Percentiles rank a stretch among this genome's conserved stretches.
These are phyloP conservation scores for Claviceps africana DNA, from an alignment of 2,329 filamentous ascomycete genomes.

Conservation along the genomic window DNA sequence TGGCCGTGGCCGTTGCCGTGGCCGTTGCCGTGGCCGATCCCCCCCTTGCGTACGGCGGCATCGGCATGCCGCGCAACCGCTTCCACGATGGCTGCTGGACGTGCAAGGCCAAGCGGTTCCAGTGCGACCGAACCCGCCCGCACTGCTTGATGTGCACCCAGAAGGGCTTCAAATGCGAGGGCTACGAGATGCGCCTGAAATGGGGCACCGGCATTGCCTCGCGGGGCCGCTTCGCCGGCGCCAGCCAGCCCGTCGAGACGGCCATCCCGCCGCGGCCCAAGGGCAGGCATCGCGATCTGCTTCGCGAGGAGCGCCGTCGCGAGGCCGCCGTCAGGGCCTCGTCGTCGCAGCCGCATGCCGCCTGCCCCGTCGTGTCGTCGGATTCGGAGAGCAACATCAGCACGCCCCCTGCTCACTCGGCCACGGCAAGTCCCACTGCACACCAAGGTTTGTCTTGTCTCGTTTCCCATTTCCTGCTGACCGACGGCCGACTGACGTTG, in stretches of 20 bases:
- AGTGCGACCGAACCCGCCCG: constrained; percentile 2
- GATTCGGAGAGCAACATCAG: not conserved
- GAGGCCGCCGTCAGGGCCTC: not conserved
- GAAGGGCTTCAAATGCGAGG: constrained; percentile 1
- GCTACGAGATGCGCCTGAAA: constrained; percentile 5
- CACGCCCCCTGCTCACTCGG: not conserved
- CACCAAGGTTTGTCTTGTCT: not conserved
- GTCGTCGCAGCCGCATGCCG: not conserved
- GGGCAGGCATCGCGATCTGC: constrained; percentile 1
- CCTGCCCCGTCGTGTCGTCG: not conserved
- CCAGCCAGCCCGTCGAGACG: constrained; percentile 1
- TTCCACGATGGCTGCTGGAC: constrained; percentile 4
- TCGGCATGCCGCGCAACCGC: constrained; percentile 4
- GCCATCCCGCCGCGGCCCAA: not conserved
- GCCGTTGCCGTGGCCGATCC: too few relatives aligned
- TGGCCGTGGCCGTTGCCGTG: too few relatives aligned
- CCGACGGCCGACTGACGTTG: too few relatives aligned
- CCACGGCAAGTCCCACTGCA: too few relatives aligned
- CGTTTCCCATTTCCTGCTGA: not conserved
- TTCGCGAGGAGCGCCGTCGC: constrained; percentile 2
- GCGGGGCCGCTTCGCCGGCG: constrained; percentile 2
- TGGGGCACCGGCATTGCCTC: constrained; percentile 3
- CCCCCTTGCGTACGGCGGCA: too few relatives aligned
- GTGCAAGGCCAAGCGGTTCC: constrained; percentile 2
- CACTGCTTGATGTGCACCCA: constrained; percentile 1